Conservation (phyloP, 23 red algal genomes). For the Gracilariopsis chorda region DNA sequence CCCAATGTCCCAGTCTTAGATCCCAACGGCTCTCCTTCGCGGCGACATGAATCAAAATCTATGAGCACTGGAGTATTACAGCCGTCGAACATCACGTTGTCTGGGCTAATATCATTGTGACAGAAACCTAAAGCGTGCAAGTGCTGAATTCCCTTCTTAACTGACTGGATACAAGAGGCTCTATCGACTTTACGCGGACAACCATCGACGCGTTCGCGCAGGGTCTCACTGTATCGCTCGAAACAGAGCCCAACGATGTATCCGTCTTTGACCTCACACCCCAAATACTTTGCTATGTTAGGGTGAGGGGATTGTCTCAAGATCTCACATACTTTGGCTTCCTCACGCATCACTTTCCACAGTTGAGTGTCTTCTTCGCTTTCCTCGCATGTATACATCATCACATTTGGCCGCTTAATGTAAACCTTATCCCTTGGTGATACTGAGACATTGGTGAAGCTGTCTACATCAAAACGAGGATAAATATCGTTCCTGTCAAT, state of each 20-base stretch:
- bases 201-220: not conserved
- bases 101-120: constrained; percentile 43
- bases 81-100: constrained; percentile 23
- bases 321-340: not conserved
- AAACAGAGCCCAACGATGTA: constrained; percentile 9
- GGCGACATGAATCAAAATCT: constrained; percentile 41
- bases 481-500: not conserved
- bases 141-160: constrained; percentile 4
- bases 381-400: not conserved
- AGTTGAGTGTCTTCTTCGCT: not conserved
- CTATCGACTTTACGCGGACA: not conserved
- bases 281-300: constrained; percentile 15
- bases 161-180: not conserved
- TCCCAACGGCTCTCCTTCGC: not conserved
- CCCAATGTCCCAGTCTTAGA: not conserved
- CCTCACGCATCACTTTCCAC: not conserved
- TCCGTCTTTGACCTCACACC: constrained; percentile 2
- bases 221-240: not conserved
- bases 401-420: not conserved
- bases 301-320: not conserved
- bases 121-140: constrained; percentile 5
- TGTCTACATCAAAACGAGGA: not conserved
- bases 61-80: not conserved
- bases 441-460: not conserved
- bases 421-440: not conserved